Percentiles rank a stretch among this genome's conserved stretches.
Conservation (phyloP, 2,329 filamentous ascomycete genomes). For the Coniochaeta hoffmannii region DNA sequence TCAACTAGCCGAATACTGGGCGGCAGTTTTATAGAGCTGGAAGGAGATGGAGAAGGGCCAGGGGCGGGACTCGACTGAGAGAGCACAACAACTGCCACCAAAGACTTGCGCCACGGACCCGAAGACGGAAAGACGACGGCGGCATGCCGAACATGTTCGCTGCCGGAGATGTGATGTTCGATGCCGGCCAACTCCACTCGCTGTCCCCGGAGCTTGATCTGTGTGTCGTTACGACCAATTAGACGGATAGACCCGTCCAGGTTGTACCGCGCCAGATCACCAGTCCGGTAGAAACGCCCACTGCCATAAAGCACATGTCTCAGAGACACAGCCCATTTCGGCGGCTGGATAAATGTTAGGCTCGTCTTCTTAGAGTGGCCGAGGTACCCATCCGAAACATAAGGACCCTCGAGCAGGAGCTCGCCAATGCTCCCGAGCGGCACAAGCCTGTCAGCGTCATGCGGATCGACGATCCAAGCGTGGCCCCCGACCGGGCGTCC, state of each 20-base stretch:
- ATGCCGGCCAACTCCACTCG: conserved; percentile 25
- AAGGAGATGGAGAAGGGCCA: not conserved
- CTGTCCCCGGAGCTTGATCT: conserved; percentile 7
- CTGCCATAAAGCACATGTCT: not conserved
- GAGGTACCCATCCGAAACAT: not conserved
- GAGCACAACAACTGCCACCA: conserved; percentile 7
- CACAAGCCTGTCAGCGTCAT: conserved; percentile 10
- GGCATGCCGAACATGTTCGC: conserved; percentile 50
- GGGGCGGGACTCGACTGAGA: not conserved
- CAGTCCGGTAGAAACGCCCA: conserved; percentile 29
- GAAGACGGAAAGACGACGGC: not conserved
- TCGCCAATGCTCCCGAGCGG: not conserved
- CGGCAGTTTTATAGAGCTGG: not conserved
- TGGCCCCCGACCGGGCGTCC: conserved; percentile 10
- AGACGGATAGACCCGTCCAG: conserved; percentile 24
- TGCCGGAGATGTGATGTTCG: conserved; percentile 27
- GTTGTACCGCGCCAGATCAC: conserved; percentile 29
- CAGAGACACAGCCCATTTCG: not conserved
- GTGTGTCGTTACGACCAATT: conserved; percentile 28
- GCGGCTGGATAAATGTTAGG: conserved; percentile 30
- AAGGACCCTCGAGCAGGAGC: not conserved
- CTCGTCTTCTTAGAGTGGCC: conserved; percentile 27
- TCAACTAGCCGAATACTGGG: conserved; percentile 2
- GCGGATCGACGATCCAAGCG: conserved; percentile 20
- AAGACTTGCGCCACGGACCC: not conserved